These are phyloP conservation scores for Pythium sukuiense DNA, from an alignment of 352 stramenopile genomes.

Conservation along the genomic window DNA sequence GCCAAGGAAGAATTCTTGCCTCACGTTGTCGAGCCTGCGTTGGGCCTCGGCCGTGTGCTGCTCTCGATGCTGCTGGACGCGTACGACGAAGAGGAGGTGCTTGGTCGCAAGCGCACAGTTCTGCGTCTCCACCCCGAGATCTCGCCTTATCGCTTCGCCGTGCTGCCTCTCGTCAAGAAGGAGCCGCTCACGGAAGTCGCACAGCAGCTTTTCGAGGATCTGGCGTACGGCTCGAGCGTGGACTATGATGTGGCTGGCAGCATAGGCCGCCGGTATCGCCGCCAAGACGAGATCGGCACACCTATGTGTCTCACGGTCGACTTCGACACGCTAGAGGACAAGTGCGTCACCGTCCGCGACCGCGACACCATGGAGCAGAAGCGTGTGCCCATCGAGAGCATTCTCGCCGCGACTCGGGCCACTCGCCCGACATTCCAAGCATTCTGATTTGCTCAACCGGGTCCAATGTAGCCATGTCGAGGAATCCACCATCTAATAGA, in stretches of 20 bases:
- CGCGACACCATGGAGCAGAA: conserved; percentile 96
- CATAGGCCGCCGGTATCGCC: conserved; percentile 90
- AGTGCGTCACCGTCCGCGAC: conserved; percentile 95
- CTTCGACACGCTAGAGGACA: conserved; percentile 95
- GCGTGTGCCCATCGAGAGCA: conserved; percentile 90
- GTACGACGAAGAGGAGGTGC: conserved; percentile 95
- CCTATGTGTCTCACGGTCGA: conserved; percentile 98
- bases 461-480: conserved; percentile 21
- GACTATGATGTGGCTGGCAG: conserved; percentile 92
- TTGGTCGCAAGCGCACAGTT: conserved; percentile 74
- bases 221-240: conserved; percentile 88
- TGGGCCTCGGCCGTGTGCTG: conserved; percentile 92
- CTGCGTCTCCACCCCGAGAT: conserved; percentile 94
- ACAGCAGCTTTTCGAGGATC: conserved; percentile 88
- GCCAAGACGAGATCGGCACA: conserved; percentile 97
- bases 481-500: conserved; percentile 18
- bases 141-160: conserved; percentile 90
- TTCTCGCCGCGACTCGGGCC: conserved; percentile 53
- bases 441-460: conserved; percentile 28
- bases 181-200: conserved; percentile 90
- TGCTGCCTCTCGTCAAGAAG: conserved; percentile 96
- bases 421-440: conserved; percentile 42
- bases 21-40: conserved; percentile 93
- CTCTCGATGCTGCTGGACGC: conserved; percentile 94
- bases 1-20: conserved; percentile 91